Evolutionary conservation across 2,329 filamentous ascomycete species (phyloP), one percentile per base, ranked within the genome.

Genomic region (Coniella vitis): DNA sequence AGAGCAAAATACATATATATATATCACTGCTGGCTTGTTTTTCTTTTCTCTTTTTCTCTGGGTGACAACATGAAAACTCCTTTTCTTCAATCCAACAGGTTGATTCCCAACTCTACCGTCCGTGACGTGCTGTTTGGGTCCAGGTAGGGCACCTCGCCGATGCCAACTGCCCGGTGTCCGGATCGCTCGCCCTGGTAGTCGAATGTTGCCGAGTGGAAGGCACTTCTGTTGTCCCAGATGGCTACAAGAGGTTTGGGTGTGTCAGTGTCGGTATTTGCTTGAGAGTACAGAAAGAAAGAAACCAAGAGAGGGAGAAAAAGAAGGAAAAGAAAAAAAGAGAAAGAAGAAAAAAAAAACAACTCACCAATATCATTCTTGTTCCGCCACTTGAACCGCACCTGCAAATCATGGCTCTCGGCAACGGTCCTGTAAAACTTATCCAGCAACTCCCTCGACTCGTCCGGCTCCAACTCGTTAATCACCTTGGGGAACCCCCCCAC

Each of bases 401-500:
- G 49, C 13, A 54, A 38, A 39, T 54, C 52, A 21, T 54, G 52
- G 12, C 48, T 52, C n/a, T 52, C 46, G 12, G 46, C 41, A 3
- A 53, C 38, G 10, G 39, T 31, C 36, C 45, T 41, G 12, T 53
- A 43, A 13, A 54, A 47, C 38, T 46, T 53, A 8, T 41, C 41
- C 38, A 54, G n/a, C 22, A 54, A 42, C 42, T 54, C 52, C 10
- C 35, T 44, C 25, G 45, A 48, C 38, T 54, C 52, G 8, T 51
- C 48, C 17, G 47, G 5, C 14, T 45, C 36, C 16, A 62, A 49
- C 25, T 61, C 59, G 21, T 58, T 58, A 49, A 62, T 60, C 12
- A 54, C 47, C 19, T 49, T 52, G 17, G 58, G 56, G 45, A 60
- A 60, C 7, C 51, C 47, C 2, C 56, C 58, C 8, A 61, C 47